Percentiles rank a stretch among this genome's conserved stretches.
Conservation (phyloP, 2,329 filamentous ascomycete species). For the Ophiostoma sp. region DNA sequence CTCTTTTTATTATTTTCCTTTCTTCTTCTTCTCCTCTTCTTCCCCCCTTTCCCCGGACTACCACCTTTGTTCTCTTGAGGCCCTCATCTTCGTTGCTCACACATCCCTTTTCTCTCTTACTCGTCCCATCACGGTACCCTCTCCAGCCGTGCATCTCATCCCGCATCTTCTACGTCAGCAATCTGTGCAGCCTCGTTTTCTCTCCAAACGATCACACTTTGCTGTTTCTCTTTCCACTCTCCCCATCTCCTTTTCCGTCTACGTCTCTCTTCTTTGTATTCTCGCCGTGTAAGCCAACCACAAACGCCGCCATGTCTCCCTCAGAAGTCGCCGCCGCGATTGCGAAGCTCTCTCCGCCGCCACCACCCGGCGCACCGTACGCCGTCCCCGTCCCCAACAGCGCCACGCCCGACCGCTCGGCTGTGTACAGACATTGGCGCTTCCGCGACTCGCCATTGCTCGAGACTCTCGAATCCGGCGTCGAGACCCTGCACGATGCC, state of each 20-base stretch:
- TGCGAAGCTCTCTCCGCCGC: slow-evolving; percentile 59
- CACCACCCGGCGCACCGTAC: slow-evolving; percentile 75
- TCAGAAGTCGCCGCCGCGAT: slow-evolving; percentile 44
- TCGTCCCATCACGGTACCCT: background rate
- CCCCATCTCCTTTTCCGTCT: background rate
- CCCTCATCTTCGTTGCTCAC: background rate
- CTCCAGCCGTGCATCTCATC: slow-evolving; percentile 7
- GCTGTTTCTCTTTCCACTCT: background rate
- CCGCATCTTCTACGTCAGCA: background rate
- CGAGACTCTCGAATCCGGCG: slow-evolving; percentile 67
- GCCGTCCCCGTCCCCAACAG: slow-evolving; percentile 75
- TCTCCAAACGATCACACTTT: background rate
- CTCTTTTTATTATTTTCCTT: background rate
- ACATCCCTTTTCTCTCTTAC: background rate
- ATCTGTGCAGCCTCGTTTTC: background rate
- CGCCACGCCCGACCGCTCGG: slow-evolving; percentile 68
- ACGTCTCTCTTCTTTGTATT: background rate
- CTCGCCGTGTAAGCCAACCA: background rate
- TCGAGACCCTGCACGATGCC: slow-evolving; percentile 74
- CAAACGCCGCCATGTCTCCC: slow-evolving; percentile 38
- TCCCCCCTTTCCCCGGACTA: slow-evolving; percentile 8
- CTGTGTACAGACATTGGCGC: slow-evolving; percentile 81
- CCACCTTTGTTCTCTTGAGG: slow-evolving; percentile 1
- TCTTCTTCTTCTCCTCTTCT: slow-evolving; percentile 4
- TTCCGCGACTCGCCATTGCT: slow-evolving; percentile 71